phyloP scores from a whole-genome alignment of 1,284 basidiomycete genomes.

The Sporisorium reilianum region DNA sequence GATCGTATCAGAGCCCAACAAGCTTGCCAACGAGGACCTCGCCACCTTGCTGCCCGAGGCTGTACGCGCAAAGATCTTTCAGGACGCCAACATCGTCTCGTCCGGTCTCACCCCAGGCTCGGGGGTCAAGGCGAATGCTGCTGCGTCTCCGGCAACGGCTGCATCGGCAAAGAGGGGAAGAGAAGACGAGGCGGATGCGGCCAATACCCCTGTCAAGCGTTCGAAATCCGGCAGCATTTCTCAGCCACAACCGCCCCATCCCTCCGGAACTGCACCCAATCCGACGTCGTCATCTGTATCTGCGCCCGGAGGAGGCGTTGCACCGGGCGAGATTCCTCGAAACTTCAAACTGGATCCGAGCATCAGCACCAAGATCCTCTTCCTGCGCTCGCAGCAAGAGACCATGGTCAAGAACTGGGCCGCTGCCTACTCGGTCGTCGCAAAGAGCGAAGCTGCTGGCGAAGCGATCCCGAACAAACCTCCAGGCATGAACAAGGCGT shows the following conservation, averaged over 20 bases:
- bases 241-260: constrained; percentile 13
- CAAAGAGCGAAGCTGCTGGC: constrained; percentile 18
- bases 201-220: constrained; percentile 34
- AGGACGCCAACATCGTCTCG: constrained; percentile 40
- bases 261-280: not conserved
- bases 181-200: constrained; percentile 18
- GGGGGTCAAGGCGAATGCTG: not conserved
- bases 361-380: constrained; percentile 48
- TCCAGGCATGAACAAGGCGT: constrained; percentile 41
- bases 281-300: constrained; percentile 1
- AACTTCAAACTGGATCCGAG: constrained; percentile 46
- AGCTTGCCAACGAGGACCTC: constrained; percentile 40
- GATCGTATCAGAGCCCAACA: constrained; percentile 34
- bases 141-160: not conserved
- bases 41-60: constrained; percentile 28
- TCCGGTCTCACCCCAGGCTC: constrained; percentile 25
- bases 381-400: constrained; percentile 58
- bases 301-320: not conserved
- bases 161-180: constrained; percentile 32
- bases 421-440: constrained; percentile 29
- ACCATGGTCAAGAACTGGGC: constrained; percentile 61
- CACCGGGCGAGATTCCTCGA: constrained; percentile 13
- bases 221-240: constrained; percentile 45
- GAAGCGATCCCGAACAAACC: constrained; percentile 16
- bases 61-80: constrained; percentile 28